Evolutionary conservation across 1,284 basidiomycete genomes (phyloP), one percentile per base, ranked within the genome.

Genomic region (Puccinia coronata): DNA sequence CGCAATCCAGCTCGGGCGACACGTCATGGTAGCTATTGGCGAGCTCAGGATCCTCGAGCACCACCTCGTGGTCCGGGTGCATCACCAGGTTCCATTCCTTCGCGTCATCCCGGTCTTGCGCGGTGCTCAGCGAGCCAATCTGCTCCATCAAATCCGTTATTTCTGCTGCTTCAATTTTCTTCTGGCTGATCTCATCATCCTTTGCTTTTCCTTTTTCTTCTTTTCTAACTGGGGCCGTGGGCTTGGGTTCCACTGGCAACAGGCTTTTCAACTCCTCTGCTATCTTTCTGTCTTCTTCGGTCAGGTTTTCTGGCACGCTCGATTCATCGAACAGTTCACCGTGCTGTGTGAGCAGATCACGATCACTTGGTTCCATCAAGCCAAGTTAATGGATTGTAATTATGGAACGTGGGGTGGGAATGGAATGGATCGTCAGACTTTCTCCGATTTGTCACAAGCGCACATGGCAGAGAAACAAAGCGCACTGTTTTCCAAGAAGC

Each of bases 241-340:
- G n/a, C n/a, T n/a, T n/a, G n/a, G n/a, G n/a, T n/a, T n/a, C n/a
- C 55, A 34, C 34, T 41, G 63, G 63, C 43, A 67, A 67, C 39
- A 67, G 41, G 18, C 34, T 31, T 36, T 67, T 47, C 39, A 67
- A 67, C 63, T 41, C 39, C 28, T 67, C 41, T n/a, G 63, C 39
- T 20, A 67, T n/a, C 36, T 41, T 23, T 67, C 18, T 25, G 20
- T 43, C 63, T 2, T 18, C 63, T 67, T 41, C 23, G 39, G 25
- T 47, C 20, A n/a, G n/a, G 14, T 28, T 20, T 47, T 43, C 39
- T 23, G 36, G 39, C 31, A 43, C 4, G 12, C 16, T 11, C 16
- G n/a, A n/a, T 36, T 67, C 63, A 14, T 67, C 41, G 18, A 67
- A n/a, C 8, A 67, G 18, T 47, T 67, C 63, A 23, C 63, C 63